phyloP scores from a whole-genome alignment of 805 yeast species.

The Metschnikowia anglica region DNA sequence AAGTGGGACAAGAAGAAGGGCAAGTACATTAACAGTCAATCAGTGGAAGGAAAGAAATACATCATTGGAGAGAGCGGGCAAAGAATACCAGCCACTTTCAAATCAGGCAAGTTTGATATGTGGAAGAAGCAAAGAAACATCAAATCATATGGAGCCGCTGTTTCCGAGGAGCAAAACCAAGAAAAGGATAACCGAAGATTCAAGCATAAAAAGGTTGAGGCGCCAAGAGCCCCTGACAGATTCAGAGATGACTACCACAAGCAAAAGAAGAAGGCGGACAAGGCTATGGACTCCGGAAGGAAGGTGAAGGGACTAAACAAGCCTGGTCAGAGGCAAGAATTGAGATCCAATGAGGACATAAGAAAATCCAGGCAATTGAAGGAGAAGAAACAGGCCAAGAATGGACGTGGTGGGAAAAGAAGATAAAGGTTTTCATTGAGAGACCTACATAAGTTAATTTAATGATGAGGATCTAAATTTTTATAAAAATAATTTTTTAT shows the following conservation, averaged over 20 bases:
- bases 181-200: conserved; percentile 44
- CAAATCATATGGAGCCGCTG: conserved; percentile 35
- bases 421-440: conserved; percentile 2
- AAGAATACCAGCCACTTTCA: conserved; percentile 84
- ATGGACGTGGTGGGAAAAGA: conserved; percentile 61
- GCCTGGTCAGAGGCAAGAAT: conserved; percentile 52
- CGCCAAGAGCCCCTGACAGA: conserved; percentile 91
- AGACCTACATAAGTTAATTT: neutral
- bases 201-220: conserved; percentile 69
- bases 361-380: conserved; percentile 68
- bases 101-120: conserved; percentile 86
- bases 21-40: conserved; percentile 77
- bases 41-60: conserved; percentile 71
- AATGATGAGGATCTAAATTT: neutral
- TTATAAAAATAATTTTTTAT: too few relatives aligned
- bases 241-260: conserved; percentile 80
- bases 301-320: conserved; percentile 64
- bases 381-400: conserved; percentile 79
- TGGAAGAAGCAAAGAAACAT: conserved; percentile 79
- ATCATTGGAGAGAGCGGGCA: conserved; percentile 95
- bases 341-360: conserved; percentile 70
- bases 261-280: conserved; percentile 78
- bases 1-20: conserved; percentile 94
- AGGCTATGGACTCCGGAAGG: conserved; percentile 75
- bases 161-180: conserved; percentile 18